Evolutionary conservation across 2,329 filamentous ascomycete genomes (phyloP).

Genomic region (Tolypocladium ophioglossoides): DNA sequence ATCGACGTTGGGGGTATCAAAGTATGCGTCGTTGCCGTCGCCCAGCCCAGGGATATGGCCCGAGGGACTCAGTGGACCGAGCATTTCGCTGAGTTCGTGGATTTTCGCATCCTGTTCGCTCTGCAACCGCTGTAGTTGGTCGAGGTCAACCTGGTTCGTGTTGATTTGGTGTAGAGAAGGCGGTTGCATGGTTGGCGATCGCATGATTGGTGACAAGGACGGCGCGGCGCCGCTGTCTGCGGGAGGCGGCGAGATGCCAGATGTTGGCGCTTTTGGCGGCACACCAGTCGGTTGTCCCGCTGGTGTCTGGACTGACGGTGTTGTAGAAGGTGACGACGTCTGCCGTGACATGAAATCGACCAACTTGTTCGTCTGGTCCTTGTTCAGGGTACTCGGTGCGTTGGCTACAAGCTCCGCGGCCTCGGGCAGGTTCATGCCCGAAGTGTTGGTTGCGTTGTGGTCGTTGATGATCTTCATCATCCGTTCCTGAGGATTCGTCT

Average conservation of each 20-base stretch:
- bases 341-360: constrained; percentile 48
- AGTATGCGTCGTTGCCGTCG: constrained; percentile 24
- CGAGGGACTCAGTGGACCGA: constrained; percentile 72
- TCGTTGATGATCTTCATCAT: constrained; percentile 59
- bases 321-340: constrained; percentile 14
- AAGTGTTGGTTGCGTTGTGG: constrained; percentile 43
- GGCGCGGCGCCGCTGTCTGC: constrained; percentile 15
- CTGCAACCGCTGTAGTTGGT: constrained; percentile 68
- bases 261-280: not conserved
- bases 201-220: constrained; percentile 40
- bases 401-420: constrained; percentile 39
- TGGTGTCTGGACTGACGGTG: constrained; percentile 11
- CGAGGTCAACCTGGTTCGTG: constrained; percentile 64
- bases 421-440: constrained; percentile 41
- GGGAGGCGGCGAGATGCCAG: constrained; percentile 8
- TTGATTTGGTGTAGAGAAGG: constrained; percentile 53
- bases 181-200: constrained; percentile 28
- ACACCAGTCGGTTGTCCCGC: not conserved
- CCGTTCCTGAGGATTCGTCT: constrained; percentile 46
- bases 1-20: constrained; percentile 30
- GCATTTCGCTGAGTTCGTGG: constrained; percentile 59
- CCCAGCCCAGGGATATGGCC: constrained; percentile 65
- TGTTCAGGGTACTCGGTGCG: constrained; percentile 41
- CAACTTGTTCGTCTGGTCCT: constrained; percentile 48
- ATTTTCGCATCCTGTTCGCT: constrained; percentile 70